Percentiles rank a stretch among this genome's conserved stretches.
These are phyloP conservation scores for Hevea brasiliensis DNA, from an alignment of 345 rosid genomes.

Conservation along the genomic window DNA sequence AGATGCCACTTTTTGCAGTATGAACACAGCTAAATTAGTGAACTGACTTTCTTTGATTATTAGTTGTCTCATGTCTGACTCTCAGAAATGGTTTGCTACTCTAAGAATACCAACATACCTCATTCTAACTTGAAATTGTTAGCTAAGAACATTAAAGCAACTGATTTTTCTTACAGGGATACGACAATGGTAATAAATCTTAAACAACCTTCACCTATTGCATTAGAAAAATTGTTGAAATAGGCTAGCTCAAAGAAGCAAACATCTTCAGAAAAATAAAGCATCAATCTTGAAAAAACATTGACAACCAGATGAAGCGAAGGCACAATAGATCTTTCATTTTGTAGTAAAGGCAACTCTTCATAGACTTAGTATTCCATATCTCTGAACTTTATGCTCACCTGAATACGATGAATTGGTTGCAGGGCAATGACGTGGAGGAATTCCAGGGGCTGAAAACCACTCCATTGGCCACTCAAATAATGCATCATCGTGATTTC, in stretches of 20 bases:
- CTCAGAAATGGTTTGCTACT: too few species aligned
- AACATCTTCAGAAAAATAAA: background rate
- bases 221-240: background rate
- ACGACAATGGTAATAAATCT: background rate
- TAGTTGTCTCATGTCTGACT: too few species aligned
- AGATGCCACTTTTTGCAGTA: too few species aligned
- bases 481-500: constrained; percentile 85
- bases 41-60: too few species aligned
- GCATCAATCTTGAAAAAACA: background rate
- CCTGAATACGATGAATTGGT: constrained; percentile 41
- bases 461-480: constrained; percentile 81
- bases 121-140: background rate
- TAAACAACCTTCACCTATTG: background rate
- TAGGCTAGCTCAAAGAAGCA: background rate
- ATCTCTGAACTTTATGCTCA: constrained; percentile 8
- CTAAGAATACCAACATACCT: background rate
- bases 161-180: background rate
- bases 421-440: constrained; percentile 51
- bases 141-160: background rate
- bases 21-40: too few species aligned
- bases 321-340: background rate
- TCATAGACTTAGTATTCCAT: background rate
- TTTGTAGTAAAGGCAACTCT: background rate
- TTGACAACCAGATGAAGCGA: background rate
- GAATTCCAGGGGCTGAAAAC: constrained; percentile 77